Conservation (phyloP, 2,329 filamentous ascomycete species). For the Dothideomycetes sp. region DNA sequence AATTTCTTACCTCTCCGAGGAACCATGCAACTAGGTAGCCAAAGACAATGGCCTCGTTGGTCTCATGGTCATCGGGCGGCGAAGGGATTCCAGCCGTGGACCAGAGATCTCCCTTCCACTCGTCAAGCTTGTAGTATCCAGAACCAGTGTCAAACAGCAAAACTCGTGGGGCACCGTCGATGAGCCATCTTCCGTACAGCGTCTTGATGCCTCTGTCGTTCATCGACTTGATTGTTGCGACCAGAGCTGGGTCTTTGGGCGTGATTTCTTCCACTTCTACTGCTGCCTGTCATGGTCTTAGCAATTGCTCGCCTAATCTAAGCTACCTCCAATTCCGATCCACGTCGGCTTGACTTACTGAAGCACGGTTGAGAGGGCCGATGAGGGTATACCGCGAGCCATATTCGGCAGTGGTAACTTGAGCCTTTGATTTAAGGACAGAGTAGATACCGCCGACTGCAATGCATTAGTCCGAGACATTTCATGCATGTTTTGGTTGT, state of each 20-base stretch:
- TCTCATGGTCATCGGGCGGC: slow-evolving; percentile 82
- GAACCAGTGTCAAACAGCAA: slow-evolving; percentile 91
- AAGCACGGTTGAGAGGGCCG: slow-evolving; percentile 83
- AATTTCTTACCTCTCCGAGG: slow-evolving; percentile 68
- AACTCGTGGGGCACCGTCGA: slow-evolving; percentile 89
- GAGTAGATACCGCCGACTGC: slow-evolving; percentile 97
- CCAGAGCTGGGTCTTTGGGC: slow-evolving; percentile 68
- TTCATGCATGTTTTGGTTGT: not conserved
- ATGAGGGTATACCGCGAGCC: slow-evolving; percentile 93
- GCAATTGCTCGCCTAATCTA: slow-evolving; percentile 3
- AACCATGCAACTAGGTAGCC: slow-evolving; percentile 98
- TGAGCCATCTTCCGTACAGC: slow-evolving; percentile 92
- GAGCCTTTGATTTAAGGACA: slow-evolving; percentile 96
- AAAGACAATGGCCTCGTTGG: slow-evolving; percentile 95
- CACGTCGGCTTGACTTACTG: slow-evolving; percentile 46
- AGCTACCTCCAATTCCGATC: too few species aligned
- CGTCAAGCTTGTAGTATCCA: slow-evolving; percentile 79
- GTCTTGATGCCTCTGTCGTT: slow-evolving; percentile 80
- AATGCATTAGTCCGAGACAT: slow-evolving; percentile 11
- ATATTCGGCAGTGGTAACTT: slow-evolving; percentile 97
- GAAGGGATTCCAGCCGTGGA: slow-evolving; percentile 87
- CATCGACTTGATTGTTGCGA: slow-evolving; percentile 83
- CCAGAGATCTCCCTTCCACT: slow-evolving; percentile 98
- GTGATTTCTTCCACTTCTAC: slow-evolving; percentile 93
- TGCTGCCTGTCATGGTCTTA: slow-evolving; percentile 53